phyloP scores from a whole-genome alignment of 2,329 filamentous ascomycete genomes.

The Chaetomium strumarium region DNA sequence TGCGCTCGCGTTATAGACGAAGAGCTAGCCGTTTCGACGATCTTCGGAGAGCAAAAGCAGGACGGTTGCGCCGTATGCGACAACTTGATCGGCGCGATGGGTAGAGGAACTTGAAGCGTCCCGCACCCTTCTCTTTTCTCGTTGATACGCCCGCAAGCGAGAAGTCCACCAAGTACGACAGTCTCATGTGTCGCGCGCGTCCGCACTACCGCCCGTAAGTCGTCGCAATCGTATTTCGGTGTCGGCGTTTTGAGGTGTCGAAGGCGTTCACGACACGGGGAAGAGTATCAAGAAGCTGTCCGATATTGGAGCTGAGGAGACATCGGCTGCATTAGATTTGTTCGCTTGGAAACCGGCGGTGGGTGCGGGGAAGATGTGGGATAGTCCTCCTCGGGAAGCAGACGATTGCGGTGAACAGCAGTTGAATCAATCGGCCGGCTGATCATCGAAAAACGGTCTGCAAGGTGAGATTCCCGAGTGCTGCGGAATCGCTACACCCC shows the following conservation, averaged over 20 bases:
- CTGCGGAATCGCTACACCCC: neutral
- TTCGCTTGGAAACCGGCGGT: neutral
- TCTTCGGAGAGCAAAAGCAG: neutral
- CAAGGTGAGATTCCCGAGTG: neutral
- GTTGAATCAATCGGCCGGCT: neutral
- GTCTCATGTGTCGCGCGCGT: slow-evolving; percentile 7
- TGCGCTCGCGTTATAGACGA: slow-evolving; percentile 2
- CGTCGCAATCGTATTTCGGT: neutral
- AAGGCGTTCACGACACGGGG: neutral
- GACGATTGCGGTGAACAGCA: neutral
- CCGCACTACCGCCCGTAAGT: neutral
- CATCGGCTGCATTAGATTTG: neutral
- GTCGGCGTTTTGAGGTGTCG: neutral
- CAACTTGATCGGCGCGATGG: neutral
- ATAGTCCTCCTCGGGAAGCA: too few species aligned
- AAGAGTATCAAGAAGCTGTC: neutral
- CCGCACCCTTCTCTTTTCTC: slow-evolving; percentile 2
- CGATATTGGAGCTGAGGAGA: neutral
- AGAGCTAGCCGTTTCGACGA: neutral
- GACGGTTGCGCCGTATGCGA: neutral
- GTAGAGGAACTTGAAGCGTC: neutral
- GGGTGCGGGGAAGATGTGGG: too few species aligned
- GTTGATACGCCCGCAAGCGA: slow-evolving; percentile 4
- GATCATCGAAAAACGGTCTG: neutral
- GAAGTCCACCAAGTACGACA: neutral